Conservation (phyloP, 2,329 filamentous ascomycete genomes). For the Mollisia scopiformis region DNA sequence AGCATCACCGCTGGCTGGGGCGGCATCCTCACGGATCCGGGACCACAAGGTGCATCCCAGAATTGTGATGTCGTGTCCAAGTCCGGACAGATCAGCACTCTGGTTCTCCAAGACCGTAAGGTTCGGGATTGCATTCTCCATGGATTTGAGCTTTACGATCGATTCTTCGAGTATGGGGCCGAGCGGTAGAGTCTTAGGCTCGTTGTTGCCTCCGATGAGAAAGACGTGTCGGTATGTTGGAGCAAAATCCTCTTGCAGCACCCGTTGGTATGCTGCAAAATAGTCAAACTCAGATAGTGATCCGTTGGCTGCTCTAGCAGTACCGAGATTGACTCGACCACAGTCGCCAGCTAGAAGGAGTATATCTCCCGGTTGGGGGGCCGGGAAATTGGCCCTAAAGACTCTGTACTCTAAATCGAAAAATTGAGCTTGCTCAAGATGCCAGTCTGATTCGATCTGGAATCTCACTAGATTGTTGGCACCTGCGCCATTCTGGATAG, state of each 20-base stretch:
- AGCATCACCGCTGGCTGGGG: too few species aligned
- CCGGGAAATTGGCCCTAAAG: background rate
- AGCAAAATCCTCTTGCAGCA: too few species aligned
- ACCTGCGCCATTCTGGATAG: background rate
- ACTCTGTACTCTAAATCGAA: slow-evolving; percentile 4
- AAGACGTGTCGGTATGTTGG: too few species aligned
- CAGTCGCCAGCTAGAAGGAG: slow-evolving; percentile 3
- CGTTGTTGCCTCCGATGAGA: slow-evolving; percentile 9
- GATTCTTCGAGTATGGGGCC: slow-evolving; percentile 7
- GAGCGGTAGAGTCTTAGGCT: slow-evolving; percentile 7
- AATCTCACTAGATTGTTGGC: too few species aligned
- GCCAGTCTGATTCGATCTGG: slow-evolving; percentile 2
- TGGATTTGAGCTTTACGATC: slow-evolving; percentile 2
- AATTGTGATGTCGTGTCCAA: slow-evolving; percentile 2
- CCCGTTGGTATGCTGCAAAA: too few species aligned
- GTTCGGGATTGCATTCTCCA: slow-evolving; percentile 9
- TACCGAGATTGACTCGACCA: slow-evolving; percentile 7
- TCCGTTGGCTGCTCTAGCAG: too few species aligned
- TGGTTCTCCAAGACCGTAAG: slow-evolving; percentile 7
- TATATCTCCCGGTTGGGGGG: too few species aligned
- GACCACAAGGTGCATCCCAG: background rate
- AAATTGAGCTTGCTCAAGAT: slow-evolving; percentile 2
- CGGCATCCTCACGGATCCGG: too few species aligned
- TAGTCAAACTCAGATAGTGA: too few species aligned
- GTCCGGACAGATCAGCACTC: slow-evolving; percentile 4